Conservation (phyloP, 1,139 yeast genomes). For the Diutina neorugosa region DNA sequence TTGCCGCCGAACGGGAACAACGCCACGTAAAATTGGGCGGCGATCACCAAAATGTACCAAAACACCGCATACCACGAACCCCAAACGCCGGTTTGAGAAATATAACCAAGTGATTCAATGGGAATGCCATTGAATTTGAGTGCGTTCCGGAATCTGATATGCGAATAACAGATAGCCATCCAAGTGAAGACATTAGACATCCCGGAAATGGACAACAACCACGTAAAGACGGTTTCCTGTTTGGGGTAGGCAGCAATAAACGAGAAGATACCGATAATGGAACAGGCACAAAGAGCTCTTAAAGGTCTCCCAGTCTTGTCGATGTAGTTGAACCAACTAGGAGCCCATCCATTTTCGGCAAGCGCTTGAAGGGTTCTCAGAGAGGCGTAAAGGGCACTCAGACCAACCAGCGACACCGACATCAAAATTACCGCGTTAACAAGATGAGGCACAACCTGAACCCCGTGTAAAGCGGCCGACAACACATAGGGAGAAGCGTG, state of each 20-base stretch:
- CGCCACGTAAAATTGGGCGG: constrained; percentile 29
- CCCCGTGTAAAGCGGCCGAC: constrained; percentile 30
- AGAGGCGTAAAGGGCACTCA: constrained; percentile 31
- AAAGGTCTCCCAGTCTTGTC: constrained; percentile 34
- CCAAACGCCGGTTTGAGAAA: constrained; percentile 28
- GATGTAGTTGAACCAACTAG: constrained; percentile 27
- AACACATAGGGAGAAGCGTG: constrained; percentile 33
- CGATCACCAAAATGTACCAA: constrained; percentile 20
- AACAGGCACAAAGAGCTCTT: constrained; percentile 23
- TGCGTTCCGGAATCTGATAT: constrained; percentile 29
- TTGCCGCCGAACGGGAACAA: constrained; percentile 22
- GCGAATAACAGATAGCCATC: constrained; percentile 30
- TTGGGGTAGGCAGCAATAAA: constrained; percentile 28
- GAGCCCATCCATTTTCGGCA: constrained; percentile 33
- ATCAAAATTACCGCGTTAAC: constrained; percentile 32
- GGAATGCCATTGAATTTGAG: constrained; percentile 24
- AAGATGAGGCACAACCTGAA: constrained; percentile 28
- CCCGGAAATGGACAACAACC: constrained; percentile 34
- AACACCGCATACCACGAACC: constrained; percentile 30
- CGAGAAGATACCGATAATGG: constrained; percentile 19
- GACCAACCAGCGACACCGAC: constrained; percentile 34
- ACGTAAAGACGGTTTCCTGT: constrained; percentile 30
- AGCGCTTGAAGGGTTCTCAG: constrained; percentile 33
- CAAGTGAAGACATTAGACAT: constrained; percentile 31
- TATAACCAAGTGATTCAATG: constrained; percentile 25